phyloP scores from a whole-genome alignment of 139 green algal species.

The Chlamydomonas asymmetrica region DNA sequence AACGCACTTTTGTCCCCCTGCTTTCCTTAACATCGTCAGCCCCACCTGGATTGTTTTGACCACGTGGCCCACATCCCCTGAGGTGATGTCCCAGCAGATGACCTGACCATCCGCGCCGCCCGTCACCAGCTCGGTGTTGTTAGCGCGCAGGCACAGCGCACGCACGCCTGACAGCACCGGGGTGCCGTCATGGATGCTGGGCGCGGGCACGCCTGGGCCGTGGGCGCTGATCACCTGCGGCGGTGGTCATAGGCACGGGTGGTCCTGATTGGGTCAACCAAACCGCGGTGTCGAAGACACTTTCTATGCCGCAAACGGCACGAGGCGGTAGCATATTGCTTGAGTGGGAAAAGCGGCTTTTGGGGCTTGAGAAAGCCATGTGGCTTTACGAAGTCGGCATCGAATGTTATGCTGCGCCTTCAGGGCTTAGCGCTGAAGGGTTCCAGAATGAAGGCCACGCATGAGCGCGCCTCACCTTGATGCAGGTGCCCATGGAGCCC shows the following conservation, averaged over 20 bases:
- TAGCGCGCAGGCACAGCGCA: conserved; percentile 43
- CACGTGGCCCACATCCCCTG: conserved; percentile 36
- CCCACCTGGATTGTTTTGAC: conserved; percentile 52
- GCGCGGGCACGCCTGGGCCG: conserved; percentile 32
- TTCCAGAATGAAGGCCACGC: background rate
- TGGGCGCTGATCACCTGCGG: conserved; percentile 52
- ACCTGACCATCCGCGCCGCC: conserved; percentile 54
- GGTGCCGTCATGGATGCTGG: conserved; percentile 46
- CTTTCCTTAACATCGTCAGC: too few relatives aligned
- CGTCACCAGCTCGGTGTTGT: conserved; percentile 53
- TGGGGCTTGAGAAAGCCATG: too few relatives aligned
- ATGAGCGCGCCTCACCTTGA: conserved; percentile 34
- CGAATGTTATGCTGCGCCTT: too few relatives aligned
- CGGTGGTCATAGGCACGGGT: too few relatives aligned
- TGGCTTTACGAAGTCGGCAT: too few relatives aligned
- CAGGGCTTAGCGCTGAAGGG: too few relatives aligned
- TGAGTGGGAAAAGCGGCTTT: too few relatives aligned
- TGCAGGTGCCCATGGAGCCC: conserved; percentile 42
- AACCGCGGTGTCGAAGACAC: background rate
- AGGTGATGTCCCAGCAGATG: conserved; percentile 51
- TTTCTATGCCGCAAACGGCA: too few relatives aligned
- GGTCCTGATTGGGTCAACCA: too few relatives aligned
- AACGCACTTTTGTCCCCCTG: background rate
- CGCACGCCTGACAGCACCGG: conserved; percentile 50
- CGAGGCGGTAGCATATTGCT: too few relatives aligned